Conservation (phyloP, 164 flowering plant species). For the Liriodendron chinense region DNA sequence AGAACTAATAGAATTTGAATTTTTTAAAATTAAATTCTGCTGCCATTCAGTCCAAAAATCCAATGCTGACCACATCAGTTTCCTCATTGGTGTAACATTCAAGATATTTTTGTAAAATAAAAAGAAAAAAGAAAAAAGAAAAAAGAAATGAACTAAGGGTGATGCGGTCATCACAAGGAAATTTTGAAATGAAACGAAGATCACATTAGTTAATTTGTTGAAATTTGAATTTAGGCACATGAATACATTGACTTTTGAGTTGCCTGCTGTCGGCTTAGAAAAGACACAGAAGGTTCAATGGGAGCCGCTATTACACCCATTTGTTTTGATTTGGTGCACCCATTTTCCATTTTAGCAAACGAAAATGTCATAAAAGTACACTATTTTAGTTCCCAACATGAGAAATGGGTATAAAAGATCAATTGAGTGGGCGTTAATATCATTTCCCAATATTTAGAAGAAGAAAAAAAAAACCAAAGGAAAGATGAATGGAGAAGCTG, state of each 20-base stretch:
- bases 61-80: too few relatives aligned
- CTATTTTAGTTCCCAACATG: neutral
- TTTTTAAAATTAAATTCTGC: too few relatives aligned
- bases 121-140: too few relatives aligned
- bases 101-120: too few relatives aligned
- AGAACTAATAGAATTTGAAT: too few relatives aligned
- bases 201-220: neutral
- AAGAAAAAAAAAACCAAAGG: neutral
- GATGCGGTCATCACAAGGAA: neutral
- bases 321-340: neutral
- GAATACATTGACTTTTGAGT: constrained; percentile 5
- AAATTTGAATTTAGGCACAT: constrained; percentile 4
- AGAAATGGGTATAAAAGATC: too few relatives aligned
- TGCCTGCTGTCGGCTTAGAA: neutral
- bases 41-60: too few relatives aligned
- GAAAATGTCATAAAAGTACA: too few relatives aligned
- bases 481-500: constrained; percentile 1
- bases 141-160: neutral
- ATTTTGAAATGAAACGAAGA: neutral
- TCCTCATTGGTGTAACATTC: too few relatives aligned
- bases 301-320: neutral
- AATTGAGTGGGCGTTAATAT: too few relatives aligned
- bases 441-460: too few relatives aligned
- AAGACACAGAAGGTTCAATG: neutral
- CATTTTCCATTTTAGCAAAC: neutral